Base-by-base conservation (phyloP, 768 basidiomycete species). In the Lanmaoa rubissima region DNA sequence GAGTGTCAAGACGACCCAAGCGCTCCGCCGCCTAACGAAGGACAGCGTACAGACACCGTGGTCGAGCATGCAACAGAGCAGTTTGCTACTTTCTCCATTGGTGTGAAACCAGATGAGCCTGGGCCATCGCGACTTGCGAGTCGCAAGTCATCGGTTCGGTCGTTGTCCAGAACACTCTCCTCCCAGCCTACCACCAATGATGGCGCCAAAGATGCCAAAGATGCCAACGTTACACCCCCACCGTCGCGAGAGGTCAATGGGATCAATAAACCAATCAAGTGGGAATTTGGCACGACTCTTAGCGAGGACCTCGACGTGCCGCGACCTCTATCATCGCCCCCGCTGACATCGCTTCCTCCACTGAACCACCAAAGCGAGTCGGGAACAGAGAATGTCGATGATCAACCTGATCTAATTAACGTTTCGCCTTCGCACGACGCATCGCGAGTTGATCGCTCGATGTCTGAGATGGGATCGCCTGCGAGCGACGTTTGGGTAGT, bases 251-350 rank as follows among this genome's bases (percentile, higher is more conserved):
- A 60, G 31, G 51, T 49, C 31, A 64, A 61, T 42, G 63, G 59
- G 16, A 53, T 50, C 31, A 53, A 42, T 31, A 57, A 63, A 14
- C 50, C 62, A 52, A 59, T 66, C 45, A 83, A 78, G 65, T 85
- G 82, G 84, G 78, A 79, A 65, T 86, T 86, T 65, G 85, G 85
- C 17, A 79, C 81, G 38, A 77, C 79, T 16, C 44, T 34, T 5
- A 55, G 48, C 17, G 54, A 53, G 26, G 57, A 57, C 46, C 43
- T 66, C 2, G 52, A 59, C 3, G 52, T 56, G 4, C 31, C 48
- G 12, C 45, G 5, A 31, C 43, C 51, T 42, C 24, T 49, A 43
- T 50, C 54, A 14, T 24, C 55, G 0, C 51, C 60, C 10, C 40
- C 40, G 16, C 47, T 24, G 2, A 10, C 59, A 10, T 51, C 55